Conservation (phyloP, 2,329 filamentous ascomycete species). For the Sordariomycetes sp. region DNA sequence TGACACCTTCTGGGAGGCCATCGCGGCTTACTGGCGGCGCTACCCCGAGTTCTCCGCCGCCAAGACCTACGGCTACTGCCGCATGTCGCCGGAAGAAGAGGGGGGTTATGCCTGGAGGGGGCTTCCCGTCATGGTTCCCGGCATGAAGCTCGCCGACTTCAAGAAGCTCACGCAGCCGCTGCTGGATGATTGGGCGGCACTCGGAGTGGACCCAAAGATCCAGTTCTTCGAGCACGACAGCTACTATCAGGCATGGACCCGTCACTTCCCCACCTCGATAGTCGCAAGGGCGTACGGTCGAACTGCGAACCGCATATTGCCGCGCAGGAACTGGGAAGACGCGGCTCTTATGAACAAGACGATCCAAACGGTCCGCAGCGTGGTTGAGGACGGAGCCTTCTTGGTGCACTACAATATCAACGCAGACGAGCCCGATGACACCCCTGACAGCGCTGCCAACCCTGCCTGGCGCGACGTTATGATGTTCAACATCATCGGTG, state of each 20-base stretch:
- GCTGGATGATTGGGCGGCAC: conserved; percentile 21
- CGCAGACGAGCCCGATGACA: conserved; percentile 1
- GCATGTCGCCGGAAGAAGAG: conserved; percentile 4
- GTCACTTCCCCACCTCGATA: conserved; percentile 4
- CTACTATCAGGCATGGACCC: conserved; percentile 29
- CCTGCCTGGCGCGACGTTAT: conserved; percentile 11
- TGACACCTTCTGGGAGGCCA: conserved; percentile 32
- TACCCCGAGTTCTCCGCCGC: conserved; percentile 33
- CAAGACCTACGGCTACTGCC: conserved; percentile 18
- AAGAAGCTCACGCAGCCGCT: conserved; percentile 29
- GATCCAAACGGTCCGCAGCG: background rate
- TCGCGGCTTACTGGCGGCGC: conserved; percentile 24
- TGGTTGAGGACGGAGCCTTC: background rate
- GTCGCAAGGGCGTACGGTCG: background rate
- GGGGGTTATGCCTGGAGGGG: conserved; percentile 35
- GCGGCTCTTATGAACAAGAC: background rate
- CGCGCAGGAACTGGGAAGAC: background rate
- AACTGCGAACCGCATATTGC: conserved; percentile 1
- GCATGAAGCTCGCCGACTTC: conserved; percentile 27
- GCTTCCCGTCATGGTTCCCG: conserved; percentile 29
- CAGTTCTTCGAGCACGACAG: conserved; percentile 26
- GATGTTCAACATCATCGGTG: conserved; percentile 5
- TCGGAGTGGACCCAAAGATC: conserved; percentile 20
- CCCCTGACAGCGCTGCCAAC: conserved; percentile 2
- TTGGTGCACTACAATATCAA: background rate